Evolutionary conservation across 179 eudicot genomes (phyloP).

Genomic region (Corrigiola litoralis): DNA sequence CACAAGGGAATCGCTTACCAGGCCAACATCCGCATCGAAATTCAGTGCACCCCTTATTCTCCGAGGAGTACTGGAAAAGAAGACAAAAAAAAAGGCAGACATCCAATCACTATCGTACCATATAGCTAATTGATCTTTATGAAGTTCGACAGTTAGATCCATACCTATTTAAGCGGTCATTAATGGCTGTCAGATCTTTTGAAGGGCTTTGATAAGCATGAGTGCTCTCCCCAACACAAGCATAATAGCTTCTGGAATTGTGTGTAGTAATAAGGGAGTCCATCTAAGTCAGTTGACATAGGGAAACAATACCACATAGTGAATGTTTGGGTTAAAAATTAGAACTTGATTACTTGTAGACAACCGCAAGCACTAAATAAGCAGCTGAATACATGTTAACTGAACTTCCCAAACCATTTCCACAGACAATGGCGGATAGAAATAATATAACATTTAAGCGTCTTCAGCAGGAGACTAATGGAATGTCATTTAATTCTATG

Average conservation of each 20-base stretch:
- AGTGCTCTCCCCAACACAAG: conserved; percentile 99
- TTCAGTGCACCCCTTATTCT: conserved; percentile 66
- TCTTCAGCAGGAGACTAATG: not conserved
- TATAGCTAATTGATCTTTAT: not conserved
- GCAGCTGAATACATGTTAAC: not conserved
- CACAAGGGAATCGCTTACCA: conserved; percentile 86
- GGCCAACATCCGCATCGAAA: conserved; percentile 71
- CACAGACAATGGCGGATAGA: not conserved
- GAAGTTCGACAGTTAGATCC: not conserved
- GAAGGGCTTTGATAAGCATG: conserved; percentile 99
- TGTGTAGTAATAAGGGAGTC: conserved; percentile 78
- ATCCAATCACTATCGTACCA: conserved; percentile 3
- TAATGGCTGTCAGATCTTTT: conserved; percentile 86
- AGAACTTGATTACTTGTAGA: no score
- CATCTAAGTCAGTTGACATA: conserved; percentile 48
- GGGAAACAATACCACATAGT: not conserved
- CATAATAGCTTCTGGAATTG: conserved; percentile 90
- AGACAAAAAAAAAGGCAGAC: not conserved
- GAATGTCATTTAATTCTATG: not conserved
- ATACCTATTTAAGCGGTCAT: conserved; percentile 89
- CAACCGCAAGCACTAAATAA: no score
- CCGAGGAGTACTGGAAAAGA: conserved; percentile 52
- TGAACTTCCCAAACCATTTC: not conserved
- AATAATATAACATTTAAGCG: not conserved
- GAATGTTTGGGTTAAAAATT: no score